These are phyloP conservation scores for Glarea lozoyensis DNA, from an alignment of 495 filamentous ascomycete genomes.

Conservation along the genomic window DNA sequence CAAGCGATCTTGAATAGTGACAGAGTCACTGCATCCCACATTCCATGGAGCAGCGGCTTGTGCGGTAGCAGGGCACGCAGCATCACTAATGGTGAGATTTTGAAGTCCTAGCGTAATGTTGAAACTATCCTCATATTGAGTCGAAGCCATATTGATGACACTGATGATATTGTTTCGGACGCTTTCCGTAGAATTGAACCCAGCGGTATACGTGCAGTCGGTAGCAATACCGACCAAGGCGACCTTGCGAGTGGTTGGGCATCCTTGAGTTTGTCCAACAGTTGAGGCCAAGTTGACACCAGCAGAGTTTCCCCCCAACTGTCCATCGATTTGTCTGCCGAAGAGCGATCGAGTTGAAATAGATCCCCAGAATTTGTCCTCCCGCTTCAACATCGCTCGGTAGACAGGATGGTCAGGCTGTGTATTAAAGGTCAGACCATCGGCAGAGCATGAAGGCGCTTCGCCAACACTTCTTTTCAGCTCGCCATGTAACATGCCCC, in stretches of 20 bases:
- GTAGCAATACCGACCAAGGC: constrained; percentile 88
- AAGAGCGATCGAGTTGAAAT: constrained; percentile 48
- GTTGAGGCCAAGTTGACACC: constrained; percentile 72
- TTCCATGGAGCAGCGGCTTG: constrained; percentile 72
- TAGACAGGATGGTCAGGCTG: constrained; percentile 26
- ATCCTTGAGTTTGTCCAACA: constrained; percentile 77
- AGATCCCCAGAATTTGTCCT: constrained; percentile 39
- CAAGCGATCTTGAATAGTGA: constrained; percentile 69
- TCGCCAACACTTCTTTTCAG: constrained; percentile 10
- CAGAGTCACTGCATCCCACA: constrained; percentile 49
- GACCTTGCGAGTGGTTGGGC: constrained; percentile 79
- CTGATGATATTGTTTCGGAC: constrained; percentile 67
- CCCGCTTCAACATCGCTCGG: constrained; percentile 25
- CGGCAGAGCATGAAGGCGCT: constrained; percentile 14
- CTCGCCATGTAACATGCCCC: constrained; percentile 16
- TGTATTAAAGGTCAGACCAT: constrained; percentile 26
- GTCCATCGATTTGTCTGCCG: constrained; percentile 42
- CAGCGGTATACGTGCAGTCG: constrained; percentile 75
- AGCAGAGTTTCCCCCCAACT: constrained; percentile 56
- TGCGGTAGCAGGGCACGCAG: constrained; percentile 56
- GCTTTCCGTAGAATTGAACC: constrained; percentile 52
- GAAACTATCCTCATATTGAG: constrained; percentile 80
- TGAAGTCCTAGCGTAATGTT: constrained; percentile 86
- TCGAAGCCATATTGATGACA: constrained; percentile 79
- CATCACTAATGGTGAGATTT: constrained; percentile 68